Evolutionary conservation across 208 protist species (phyloP), one percentile per base, ranked within the genome.

Genomic region (Trypanosoma cruzi): DNA sequence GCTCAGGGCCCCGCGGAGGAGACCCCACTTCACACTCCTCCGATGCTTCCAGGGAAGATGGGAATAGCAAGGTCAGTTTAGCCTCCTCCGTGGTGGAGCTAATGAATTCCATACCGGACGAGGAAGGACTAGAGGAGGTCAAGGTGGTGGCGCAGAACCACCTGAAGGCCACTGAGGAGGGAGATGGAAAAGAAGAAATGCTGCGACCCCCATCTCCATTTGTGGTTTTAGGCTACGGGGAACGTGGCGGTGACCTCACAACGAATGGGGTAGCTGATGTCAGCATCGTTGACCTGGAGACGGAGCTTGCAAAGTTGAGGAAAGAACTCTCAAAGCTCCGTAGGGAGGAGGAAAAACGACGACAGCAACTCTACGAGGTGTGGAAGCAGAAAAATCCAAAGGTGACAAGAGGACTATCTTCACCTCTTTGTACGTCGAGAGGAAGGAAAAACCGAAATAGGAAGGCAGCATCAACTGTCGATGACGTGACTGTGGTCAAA

Each of bases 191-290:
- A 29, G 32, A 49, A 44, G 24, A 50, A 29, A 55, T 42, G 34
- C 32, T 46, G n/a, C 64, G 71, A 7, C 49, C 71, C 1, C 52
- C 63, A 13, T 77, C 71, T 2, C 71, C 71, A 4, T 77, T 77
- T 53, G 49, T 77, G 18, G 28, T 77, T 32, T 49, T 77, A 44
- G 46, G 32, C 40, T 61, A 71, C 53, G 31, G 8, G 20, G 53
- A 77, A 29, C 31, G 29, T 18, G 63, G 63, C 13, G 52, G 59
- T 22, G 16, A 37, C 11, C 42, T 69, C 16, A 46, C 31, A 16
- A 44, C 68, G 16, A 22, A 63, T 8, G 59, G 40, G 42, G n/a
- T 14, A 14, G 55, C 62, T 22, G 59, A 71, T 14, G 7, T 37
- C 2, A 11, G 14, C 36, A 65, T 49, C 28, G 29, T 64, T 18